Evolutionary conservation across 768 basidiomycete genomes (phyloP).

Genomic region (Fomitopsis pulvina): DNA sequence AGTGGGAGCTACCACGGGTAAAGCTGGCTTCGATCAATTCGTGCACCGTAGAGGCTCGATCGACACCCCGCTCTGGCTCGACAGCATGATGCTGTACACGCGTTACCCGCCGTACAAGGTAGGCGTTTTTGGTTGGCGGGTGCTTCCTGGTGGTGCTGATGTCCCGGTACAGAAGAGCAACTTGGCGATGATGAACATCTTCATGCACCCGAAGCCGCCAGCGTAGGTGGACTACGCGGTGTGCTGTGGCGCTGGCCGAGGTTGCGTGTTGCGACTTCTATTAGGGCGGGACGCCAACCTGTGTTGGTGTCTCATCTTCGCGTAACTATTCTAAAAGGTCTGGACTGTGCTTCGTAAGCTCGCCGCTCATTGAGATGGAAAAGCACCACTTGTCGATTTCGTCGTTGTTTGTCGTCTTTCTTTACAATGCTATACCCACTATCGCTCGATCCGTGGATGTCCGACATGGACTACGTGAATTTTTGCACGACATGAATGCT

Average conservation of each 20-base stretch:
- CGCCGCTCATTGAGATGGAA: too few relatives aligned
- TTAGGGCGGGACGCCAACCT: too few relatives aligned
- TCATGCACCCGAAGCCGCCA: background rate
- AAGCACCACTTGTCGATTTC: too few relatives aligned
- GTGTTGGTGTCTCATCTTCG: too few relatives aligned
- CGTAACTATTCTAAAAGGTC: too few relatives aligned
- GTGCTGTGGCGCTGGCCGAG: background rate
- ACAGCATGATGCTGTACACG: constrained; percentile 3
- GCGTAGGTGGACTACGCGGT: background rate
- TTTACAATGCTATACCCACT: too few relatives aligned
- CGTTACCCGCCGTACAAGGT: constrained; percentile 12
- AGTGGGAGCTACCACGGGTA: constrained; percentile 56
- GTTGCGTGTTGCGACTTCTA: too few relatives aligned
- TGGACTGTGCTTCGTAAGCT: too few relatives aligned
- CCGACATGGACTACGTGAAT: too few relatives aligned
- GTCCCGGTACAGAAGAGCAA: background rate
- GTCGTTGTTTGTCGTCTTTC: too few relatives aligned
- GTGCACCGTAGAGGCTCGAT: constrained; percentile 61
- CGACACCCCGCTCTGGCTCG: constrained; percentile 31
- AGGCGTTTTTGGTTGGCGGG: background rate
- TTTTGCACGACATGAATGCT: too few relatives aligned
- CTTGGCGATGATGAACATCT: background rate
- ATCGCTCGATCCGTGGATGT: too few relatives aligned
- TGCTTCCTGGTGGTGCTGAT: background rate
- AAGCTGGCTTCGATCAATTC: constrained; percentile 67